Evolutionary conservation across 306 rosid genomes (phyloP).

Genomic region (Medicago ruthenica): DNA sequence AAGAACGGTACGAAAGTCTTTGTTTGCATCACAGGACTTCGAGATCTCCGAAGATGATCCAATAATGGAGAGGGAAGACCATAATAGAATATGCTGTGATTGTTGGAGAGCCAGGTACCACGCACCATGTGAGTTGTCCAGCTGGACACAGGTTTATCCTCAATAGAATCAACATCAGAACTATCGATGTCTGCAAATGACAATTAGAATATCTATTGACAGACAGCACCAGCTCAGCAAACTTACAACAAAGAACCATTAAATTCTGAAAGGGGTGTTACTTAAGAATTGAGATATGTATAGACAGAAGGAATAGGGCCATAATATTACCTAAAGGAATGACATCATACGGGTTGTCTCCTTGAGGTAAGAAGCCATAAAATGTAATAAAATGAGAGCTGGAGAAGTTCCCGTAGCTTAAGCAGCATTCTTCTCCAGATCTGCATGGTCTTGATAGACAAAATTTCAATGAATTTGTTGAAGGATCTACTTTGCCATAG

Average conservation of each 20-base stretch:
- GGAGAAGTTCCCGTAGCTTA: conserved; percentile 80
- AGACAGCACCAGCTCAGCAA: conserved; percentile 40
- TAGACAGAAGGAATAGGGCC: conserved; percentile 30
- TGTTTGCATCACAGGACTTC: conserved; percentile 46
- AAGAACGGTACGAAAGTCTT: conserved; percentile 60
- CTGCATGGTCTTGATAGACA: conserved; percentile 81
- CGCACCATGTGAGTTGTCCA: conserved; percentile 76
- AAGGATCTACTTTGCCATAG: conserved; percentile 77
- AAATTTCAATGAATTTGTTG: conserved; percentile 79
- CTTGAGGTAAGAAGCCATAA: conserved; percentile 85
- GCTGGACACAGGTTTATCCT: conserved; percentile 45
- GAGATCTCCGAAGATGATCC: conserved; percentile 68
- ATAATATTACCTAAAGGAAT: conserved; percentile 72
- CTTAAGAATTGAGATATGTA: conserved; percentile 2
- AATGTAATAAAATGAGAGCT: conserved; percentile 78
- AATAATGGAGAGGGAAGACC: conserved; percentile 80
- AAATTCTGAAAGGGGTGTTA: conserved; percentile 32
- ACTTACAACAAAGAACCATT: conserved; percentile 38
- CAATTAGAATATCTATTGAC: conserved; percentile 36
- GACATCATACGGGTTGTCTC: conserved; percentile 77
- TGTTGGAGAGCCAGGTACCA: conserved; percentile 80
- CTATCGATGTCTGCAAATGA: conserved; percentile 60
- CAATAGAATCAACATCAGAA: conserved; percentile 45
- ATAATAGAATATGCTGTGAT: conserved; percentile 59
- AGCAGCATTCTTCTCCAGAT: conserved; percentile 81